Evolutionary conservation across 2,329 filamentous ascomycete species (phyloP).

Genomic region (Dryadomyces quercivorus): DNA sequence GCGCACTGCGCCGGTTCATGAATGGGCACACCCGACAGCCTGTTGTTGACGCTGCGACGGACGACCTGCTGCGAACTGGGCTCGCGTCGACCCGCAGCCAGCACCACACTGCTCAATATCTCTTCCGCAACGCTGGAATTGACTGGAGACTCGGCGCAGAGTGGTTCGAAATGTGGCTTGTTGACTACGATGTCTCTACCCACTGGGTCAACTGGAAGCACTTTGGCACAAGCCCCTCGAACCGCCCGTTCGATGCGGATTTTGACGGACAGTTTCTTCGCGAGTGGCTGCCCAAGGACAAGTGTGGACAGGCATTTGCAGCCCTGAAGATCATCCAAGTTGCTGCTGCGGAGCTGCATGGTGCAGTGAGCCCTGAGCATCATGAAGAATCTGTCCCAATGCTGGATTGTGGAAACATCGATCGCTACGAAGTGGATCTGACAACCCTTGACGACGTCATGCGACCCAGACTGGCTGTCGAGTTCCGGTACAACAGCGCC

Average conservation of each 20-base stretch:
- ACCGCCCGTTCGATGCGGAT: not conserved
- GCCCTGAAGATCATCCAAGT: not conserved
- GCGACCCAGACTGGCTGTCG: not conserved
- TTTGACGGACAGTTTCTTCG: not conserved
- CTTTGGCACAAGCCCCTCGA: not conserved
- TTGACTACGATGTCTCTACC: not conserved
- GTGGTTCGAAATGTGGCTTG: not conserved
- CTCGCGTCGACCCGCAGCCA: not conserved
- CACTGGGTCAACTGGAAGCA: conserved; percentile 1
- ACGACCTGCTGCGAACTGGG: not conserved
- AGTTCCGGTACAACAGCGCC: not conserved
- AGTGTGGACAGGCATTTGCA: not conserved
- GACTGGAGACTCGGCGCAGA: not conserved
- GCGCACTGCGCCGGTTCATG: not conserved
- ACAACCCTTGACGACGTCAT: not conserved
- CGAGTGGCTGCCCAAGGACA: not conserved
- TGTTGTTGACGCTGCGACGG: not conserved
- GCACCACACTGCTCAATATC: not conserved
- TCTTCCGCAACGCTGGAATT: not conserved
- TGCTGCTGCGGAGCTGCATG: not conserved
- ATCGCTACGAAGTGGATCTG: not conserved
- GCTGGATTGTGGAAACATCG: too few relatives aligned
- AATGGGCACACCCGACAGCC: not conserved
- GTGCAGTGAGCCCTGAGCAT: too few relatives aligned
- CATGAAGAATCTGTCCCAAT: not conserved